These are phyloP conservation scores for Omphalotus olearius DNA, from an alignment of 1,284 basidiomycete species.

Conservation along the genomic window DNA sequence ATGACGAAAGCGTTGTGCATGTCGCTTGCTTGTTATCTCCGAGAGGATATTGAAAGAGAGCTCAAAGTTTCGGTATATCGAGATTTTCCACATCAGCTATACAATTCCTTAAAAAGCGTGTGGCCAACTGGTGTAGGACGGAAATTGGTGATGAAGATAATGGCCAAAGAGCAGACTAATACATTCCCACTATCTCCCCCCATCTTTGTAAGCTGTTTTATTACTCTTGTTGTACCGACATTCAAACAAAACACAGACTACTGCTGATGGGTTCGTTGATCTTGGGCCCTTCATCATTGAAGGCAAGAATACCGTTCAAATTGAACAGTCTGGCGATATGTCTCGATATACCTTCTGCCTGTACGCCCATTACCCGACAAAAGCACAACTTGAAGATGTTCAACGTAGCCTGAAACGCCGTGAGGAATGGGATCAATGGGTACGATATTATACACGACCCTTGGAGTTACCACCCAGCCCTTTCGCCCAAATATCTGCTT, in stretches of 20 bases:
- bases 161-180: constrained; percentile 19
- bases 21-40: constrained; percentile 31
- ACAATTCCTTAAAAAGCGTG: constrained; percentile 15
- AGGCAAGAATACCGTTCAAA: constrained; percentile 31
- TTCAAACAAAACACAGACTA: constrained; percentile 23
- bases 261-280: constrained; percentile 37
- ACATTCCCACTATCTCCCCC: constrained; percentile 32
- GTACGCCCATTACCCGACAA: constrained; percentile 35
- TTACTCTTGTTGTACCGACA: constrained; percentile 1
- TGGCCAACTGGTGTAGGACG: constrained; percentile 27
- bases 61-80: too few species aligned
- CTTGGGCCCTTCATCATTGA: constrained; percentile 30
- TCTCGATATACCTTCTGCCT: constrained; percentile 33
- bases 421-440: constrained; percentile 33
- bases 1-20: constrained; percentile 20
- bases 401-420: constrained; percentile 25
- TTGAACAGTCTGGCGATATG: constrained; percentile 31
- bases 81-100: constrained; percentile 13
- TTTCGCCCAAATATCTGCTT: background rate
- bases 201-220: constrained; percentile 24
- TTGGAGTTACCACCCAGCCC: constrained; percentile 14
- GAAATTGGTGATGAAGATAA: constrained; percentile 25
- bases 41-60: constrained; percentile 17
- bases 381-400: constrained; percentile 28
- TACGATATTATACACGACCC: constrained; percentile 20